These are phyloP conservation scores for Serendipita vermifera DNA, from an alignment of 768 basidiomycete genomes.

Conservation along the genomic window DNA sequence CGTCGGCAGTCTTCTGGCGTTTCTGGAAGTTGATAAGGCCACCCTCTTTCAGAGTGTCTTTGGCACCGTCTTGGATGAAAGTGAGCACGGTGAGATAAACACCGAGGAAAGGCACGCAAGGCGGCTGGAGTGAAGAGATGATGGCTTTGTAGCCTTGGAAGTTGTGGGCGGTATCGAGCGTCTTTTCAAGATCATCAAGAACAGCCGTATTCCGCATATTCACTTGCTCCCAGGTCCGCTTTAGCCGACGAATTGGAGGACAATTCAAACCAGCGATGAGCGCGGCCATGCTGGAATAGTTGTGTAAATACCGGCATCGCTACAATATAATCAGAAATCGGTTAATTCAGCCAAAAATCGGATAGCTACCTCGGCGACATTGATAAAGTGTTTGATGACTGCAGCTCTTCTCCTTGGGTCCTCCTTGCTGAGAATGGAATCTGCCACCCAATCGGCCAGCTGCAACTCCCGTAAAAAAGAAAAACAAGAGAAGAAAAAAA, in stretches of 20 bases:
- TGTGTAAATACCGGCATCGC: slow-evolving; percentile 82
- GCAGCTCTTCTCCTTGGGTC: slow-evolving; percentile 72
- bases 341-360: not conserved
- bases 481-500: not conserved
- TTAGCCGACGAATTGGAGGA: slow-evolving; percentile 82
- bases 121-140: slow-evolving; percentile 2
- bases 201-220: slow-evolving; percentile 57
- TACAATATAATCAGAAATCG: slow-evolving; percentile 24
- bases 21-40: slow-evolving; percentile 90
- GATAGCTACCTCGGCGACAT: slow-evolving; percentile 62
- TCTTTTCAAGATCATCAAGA: slow-evolving; percentile 71
- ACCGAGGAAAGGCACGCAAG: slow-evolving; percentile 35
- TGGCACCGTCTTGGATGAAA: slow-evolving; percentile 96
- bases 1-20: slow-evolving; percentile 88
- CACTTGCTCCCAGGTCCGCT: slow-evolving; percentile 88
- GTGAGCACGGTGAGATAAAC: slow-evolving; percentile 91
- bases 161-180: slow-evolving; percentile 63
- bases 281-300: slow-evolving; percentile 95
- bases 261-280: slow-evolving; percentile 90
- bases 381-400: slow-evolving; percentile 81
- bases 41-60: slow-evolving; percentile 50
- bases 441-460: slow-evolving; percentile 91
- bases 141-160: slow-evolving; percentile 1
- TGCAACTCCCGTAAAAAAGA: too few relatives aligned
- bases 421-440: slow-evolving; percentile 64